Evolutionary conservation across 768 basidiomycete species (phyloP), one percentile per base, ranked within the genome.

Genomic region (Agaricus subrufescens): DNA sequence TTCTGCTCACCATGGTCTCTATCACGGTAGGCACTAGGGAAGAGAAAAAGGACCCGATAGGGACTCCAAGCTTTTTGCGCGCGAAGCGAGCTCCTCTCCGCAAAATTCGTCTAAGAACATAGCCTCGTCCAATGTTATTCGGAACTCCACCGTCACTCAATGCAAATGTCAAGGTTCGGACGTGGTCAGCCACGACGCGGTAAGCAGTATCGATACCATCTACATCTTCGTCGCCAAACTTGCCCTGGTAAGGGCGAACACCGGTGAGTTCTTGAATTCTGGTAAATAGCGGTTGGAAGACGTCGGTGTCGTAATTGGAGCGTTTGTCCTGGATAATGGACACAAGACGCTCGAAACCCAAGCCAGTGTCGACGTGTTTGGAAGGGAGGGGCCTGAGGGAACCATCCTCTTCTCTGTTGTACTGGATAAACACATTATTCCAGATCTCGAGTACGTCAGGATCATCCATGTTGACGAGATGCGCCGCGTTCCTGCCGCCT

Each of bases 381-480:
- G 87, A 83, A 26, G 97, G 97, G 12, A 99, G 81, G 1, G 82
- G 58, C 51, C 81, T 84, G 14, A 99, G 80, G 19, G 86, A 83
- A 40, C 90, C 89, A 56, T 95, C 90, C 44, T 84, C 82, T 70
- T 98, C 96, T 46, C 97, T 90, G 69, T 99, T 98, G 77, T 90
- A 99, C 65, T 98, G 95, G 67, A 99, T 98, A 69, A 98, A 99
- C 55, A 99, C 97, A 68, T 97, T 98, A 76, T 99, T 99, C 97
- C 97, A 99, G 62, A 99, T 95, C 71, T 96, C 94, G 56, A 99
- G 81, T 7, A 99, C 97, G 60, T 95, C 87, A 1, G 97, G 94
- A 66, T 98, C 97, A 68, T 99, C 97, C 63, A 86, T 80, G 69
- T 99, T 98, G 62, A 99, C 97, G 46, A 97, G 84, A 63, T 86